These are phyloP conservation scores for Acer campestre DNA, from an alignment of 345 rosid species.

Conservation along the genomic window DNA sequence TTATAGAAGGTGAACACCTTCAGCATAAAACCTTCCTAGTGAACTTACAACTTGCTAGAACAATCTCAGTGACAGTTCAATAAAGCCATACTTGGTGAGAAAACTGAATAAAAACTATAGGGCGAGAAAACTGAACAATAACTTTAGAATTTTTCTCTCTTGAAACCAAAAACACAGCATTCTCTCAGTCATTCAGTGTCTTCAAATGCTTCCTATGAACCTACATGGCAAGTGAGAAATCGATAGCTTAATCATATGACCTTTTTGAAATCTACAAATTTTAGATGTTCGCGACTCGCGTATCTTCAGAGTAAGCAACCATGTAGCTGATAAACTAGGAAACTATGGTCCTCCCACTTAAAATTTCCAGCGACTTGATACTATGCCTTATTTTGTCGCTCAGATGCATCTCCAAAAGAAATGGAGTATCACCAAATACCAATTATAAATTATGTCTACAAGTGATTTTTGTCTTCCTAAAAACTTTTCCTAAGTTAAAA, in stretches of 20 bases:
- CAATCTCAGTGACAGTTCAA: neutral
- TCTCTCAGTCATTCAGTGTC: neutral
- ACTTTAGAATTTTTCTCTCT: neutral
- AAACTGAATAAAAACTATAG: neutral
- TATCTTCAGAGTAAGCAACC: neutral
- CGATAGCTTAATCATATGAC: neutral
- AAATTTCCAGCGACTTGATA: neutral
- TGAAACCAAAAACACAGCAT: neutral
- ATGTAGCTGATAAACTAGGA: neutral
- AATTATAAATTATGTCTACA: neutral
- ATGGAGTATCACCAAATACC: neutral
- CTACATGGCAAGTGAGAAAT: neutral
- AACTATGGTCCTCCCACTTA: neutral
- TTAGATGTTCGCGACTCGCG: neutral
- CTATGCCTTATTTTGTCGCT: neutral
- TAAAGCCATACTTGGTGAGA: neutral
- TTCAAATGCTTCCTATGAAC: neutral
- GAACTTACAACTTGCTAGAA: neutral
- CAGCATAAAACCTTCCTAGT: neutral
- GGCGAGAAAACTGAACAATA: neutral
- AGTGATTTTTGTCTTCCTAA: neutral
- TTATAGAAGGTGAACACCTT: neutral
- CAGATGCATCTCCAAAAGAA: neutral
- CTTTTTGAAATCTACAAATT: neutral
- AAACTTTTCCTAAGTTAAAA: neutral